Conservation (phyloP, 495 filamentous ascomycete genomes). For the Mycothermus thermophilus region DNA sequence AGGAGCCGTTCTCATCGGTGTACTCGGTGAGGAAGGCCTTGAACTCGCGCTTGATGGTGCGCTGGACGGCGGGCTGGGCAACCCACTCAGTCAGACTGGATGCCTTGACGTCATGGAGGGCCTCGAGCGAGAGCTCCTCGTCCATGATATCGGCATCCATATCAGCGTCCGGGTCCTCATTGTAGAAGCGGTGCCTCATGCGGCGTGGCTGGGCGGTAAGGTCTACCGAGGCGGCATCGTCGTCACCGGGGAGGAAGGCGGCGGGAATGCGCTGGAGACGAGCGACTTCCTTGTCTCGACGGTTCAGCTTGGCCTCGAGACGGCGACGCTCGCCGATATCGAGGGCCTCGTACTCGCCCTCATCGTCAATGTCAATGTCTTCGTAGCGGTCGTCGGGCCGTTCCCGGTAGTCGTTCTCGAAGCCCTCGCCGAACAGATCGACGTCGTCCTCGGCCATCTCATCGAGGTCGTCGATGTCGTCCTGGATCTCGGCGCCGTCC, state of each 20-base stretch:
- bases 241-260: conserved; percentile 80
- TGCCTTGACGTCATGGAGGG: conserved; percentile 85
- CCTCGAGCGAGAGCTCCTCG: conserved; percentile 83
- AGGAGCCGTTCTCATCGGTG: conserved; percentile 70
- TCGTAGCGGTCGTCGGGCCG: conserved; percentile 39
- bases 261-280: conserved; percentile 62
- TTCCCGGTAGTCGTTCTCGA: conserved; percentile 68
- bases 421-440: conserved; percentile 83
- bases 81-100: conserved; percentile 91
- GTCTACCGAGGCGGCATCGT: conserved; percentile 70
- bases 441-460: conserved; percentile 96
- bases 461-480: conserved; percentile 84
- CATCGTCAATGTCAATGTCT: conserved; percentile 34
- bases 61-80: conserved; percentile 73
- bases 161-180: conserved; percentile 85
- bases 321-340: conserved; percentile 77
- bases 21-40: conserved; percentile 95
- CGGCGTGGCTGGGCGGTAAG: conserved; percentile 69
- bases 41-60: conserved; percentile 91
- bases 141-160: conserved; percentile 90
- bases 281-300: conserved; percentile 67
- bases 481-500: conserved; percentile 40
- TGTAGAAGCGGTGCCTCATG: conserved; percentile 71
- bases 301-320: conserved; percentile 70
- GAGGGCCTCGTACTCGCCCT: conserved; percentile 52